Evolutionary conservation across 2,329 filamentous ascomycete genomes (phyloP).

Genomic region (Colletotrichum liriopes): DNA sequence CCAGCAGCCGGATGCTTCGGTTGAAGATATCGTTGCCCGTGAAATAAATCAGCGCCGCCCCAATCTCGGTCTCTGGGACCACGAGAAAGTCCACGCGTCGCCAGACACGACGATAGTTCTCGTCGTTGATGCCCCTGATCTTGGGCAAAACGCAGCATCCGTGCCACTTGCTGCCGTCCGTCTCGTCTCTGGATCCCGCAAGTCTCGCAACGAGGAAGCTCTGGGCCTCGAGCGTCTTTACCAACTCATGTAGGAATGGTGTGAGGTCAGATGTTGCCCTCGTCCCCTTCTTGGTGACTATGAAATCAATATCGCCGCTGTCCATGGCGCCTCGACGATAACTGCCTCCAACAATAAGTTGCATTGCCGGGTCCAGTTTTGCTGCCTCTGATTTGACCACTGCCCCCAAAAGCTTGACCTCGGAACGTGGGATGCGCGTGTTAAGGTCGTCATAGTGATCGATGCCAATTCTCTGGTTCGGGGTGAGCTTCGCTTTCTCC

Average conservation of each 20-base stretch:
- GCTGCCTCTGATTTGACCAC: conserved; percentile 74
- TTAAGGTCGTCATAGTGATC: conserved; percentile 87
- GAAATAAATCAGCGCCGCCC: conserved; percentile 93
- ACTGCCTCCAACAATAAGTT: conserved; percentile 85
- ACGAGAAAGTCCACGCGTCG: conserved; percentile 88
- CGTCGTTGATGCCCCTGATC: conserved; percentile 51
- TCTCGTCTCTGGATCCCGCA: conserved; percentile 65
- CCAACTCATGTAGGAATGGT: conserved; percentile 74
- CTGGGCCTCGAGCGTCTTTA: conserved; percentile 71
- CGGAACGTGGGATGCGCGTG: conserved; percentile 81
- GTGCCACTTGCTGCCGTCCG: conserved; percentile 85
- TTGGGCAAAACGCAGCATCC: conserved; percentile 82
- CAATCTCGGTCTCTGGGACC: conserved; percentile 84
- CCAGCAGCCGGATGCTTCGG: conserved; percentile 84
- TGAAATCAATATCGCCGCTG: conserved; percentile 88
- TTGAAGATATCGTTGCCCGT: conserved; percentile 98
- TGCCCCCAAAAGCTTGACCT: conserved; percentile 79
- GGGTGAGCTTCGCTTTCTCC: conserved; percentile 73
- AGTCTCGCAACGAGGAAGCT: conserved; percentile 81
- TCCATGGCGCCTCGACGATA: conserved; percentile 84
- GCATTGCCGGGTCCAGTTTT: conserved; percentile 73
- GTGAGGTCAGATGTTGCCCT: conserved; percentile 69
- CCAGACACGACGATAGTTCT: conserved; percentile 70
- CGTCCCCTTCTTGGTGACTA: conserved; percentile 81
- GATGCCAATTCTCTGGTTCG: conserved; percentile 82